Base-by-base conservation (phyloP, 345 rosid genomes). In the Carallia pectinifolia region DNA sequence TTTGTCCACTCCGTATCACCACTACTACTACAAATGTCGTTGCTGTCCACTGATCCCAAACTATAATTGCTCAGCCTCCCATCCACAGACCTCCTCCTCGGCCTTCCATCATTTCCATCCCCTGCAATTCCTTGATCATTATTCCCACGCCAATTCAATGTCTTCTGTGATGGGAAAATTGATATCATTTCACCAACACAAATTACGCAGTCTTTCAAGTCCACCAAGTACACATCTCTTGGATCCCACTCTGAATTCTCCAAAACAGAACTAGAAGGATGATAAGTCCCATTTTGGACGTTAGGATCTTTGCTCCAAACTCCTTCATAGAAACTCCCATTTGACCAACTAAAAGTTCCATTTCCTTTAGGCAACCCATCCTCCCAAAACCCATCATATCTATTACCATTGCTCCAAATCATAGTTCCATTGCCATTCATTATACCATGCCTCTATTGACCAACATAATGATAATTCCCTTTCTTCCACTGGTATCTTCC, bases 361-460 rank as follows among this genome's bases (percentile, higher is more conserved):
- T 89, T 90, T 34, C 99, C 99, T 75, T 84, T 90, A 6, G 99
- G 99, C 55, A 82, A 75, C 4, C 90, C 91, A 47, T 88, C 96
- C 58, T 90, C 97, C 99, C 99, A 95, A 61, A 75, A 85, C 0
- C 99, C 99, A 70, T 95, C 99, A 71, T 89, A 92, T 62, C 96
- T 82, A 70, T 95, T 92, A 39, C 91, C 98, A 69, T 84, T 87
- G 62, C 75, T 75, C 99, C 96, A 95, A 39, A 88, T 81, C 91
- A 95, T 71, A 0, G 97, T 89, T 1, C 99, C 99, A 61, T 84
- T 89, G 9, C 99, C 97, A 62, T 85, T 77, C 76, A 92, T 89
- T 72, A 71, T 27, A 36, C 94, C 99, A 64, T 79, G 84, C 76
- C 71, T 90, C 97, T 96, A 95, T 30, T 88, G 91, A 4, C 99